Base-by-base conservation (phyloP, 192 early-diverging fungal genomes). In the Phlyctochytrium bullatum region DNA sequence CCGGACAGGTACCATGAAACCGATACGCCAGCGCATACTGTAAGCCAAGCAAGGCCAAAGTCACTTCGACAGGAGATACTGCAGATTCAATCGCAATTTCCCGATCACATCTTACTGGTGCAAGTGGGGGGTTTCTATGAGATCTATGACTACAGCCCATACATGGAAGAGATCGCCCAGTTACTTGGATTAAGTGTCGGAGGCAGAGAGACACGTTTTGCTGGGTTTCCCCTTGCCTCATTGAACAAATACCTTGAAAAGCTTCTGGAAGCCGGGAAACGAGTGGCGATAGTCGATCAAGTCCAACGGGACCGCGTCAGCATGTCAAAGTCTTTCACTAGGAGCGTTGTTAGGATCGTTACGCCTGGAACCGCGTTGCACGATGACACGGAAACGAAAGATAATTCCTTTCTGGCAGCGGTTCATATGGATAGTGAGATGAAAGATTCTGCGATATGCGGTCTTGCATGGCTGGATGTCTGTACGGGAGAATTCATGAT, bases 391-490 rank as follows among this genome's bases (percentile, higher is more conserved):
- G 40, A 73, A 17, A 57, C 71, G 27, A 63, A 20, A 14, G 72
- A 90, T 34, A 89, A 93, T 76, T 91, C 88, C 64, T 96, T 89
- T 73, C 79, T 96, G 2, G 71, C 94, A 32, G 78, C 86, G 28
- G 75, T 94, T 23, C 32, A 31, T 2, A 16, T 31, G 32, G 3
- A 6, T 30, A 31, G 20, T 29, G 2, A 4, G 4, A 20, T 23
- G 61, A 12, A 34, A 58, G 40, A 50, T 2, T 12, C 2, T 1
- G 2, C 1, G 1, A 12, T 32, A 0, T 57, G 91, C 25, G 90
- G 92, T 1, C 73, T 98, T 28, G 85, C 96, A 0, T 98, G 96
- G 96, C 71, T 91, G 1, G 96, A 98, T 80, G 67, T 98, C 35
- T 90, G 91, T 0, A 93, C 92, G 0, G 96, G 96, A 23, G 93